Conservation (phyloP, 2,329 filamentous ascomycete genomes). For the Penicillium sp. region DNA sequence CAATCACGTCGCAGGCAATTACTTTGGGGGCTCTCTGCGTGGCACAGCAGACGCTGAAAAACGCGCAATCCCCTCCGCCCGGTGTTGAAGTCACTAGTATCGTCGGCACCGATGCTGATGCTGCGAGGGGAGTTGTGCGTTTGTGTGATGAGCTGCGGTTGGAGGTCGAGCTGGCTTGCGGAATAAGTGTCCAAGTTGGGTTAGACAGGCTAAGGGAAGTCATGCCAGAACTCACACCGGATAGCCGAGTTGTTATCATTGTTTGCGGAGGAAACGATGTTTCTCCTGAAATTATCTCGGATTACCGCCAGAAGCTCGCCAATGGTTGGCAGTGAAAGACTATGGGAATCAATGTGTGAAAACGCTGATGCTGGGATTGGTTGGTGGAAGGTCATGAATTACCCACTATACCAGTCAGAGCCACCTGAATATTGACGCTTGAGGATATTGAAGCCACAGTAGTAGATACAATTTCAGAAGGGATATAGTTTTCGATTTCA, state of each 20-base stretch:
- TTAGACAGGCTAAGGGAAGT: constrained; percentile 24
- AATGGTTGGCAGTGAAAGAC: constrained; percentile 26
- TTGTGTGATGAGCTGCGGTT: constrained; percentile 76
- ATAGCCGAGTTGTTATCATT: constrained; percentile 38
- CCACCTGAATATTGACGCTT: no score
- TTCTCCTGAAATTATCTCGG: constrained; percentile 49
- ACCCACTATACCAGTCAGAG: no score
- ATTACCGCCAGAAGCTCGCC: constrained; percentile 46
- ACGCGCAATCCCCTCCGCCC: constrained; percentile 47
- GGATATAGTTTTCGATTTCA: not conserved
- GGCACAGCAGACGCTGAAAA: constrained; percentile 61
- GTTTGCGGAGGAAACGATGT: constrained; percentile 50
- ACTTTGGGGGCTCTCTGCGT: constrained; percentile 67
- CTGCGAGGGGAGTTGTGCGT: constrained; percentile 68
- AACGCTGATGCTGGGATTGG: not conserved
- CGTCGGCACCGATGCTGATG: constrained; percentile 70
- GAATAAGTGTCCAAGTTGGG: constrained; percentile 63
- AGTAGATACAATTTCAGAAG: no score
- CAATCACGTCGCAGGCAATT: constrained; percentile 70
- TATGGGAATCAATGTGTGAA: no score
- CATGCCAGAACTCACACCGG: constrained; percentile 25
- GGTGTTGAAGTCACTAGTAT: constrained; percentile 52
- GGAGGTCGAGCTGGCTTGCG: constrained; percentile 78
- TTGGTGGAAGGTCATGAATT: not conserved
- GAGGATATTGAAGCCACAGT: no score